A percentile compares a stretch with the other conserved stretches of the same genome.
These are phyloP conservation scores for Potentilla sterilis DNA, from an alignment of 306 rosid genomes.

Conservation along the genomic window DNA sequence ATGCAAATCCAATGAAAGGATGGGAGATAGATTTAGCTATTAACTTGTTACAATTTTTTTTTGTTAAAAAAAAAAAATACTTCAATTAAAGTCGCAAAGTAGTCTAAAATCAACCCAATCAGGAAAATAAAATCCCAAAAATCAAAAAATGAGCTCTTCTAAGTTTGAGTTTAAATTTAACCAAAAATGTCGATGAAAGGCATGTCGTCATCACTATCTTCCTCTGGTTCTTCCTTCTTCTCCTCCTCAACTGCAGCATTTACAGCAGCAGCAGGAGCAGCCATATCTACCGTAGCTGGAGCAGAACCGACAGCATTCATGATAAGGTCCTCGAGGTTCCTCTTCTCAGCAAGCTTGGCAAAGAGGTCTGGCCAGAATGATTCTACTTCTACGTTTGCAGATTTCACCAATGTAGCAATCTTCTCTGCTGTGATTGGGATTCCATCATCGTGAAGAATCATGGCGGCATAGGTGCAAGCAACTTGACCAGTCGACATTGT, in stretches of 20 bases:
- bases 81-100: not conserved
- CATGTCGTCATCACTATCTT: conserved; percentile 65
- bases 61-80: too few species aligned
- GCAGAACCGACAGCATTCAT: conserved; percentile 44
- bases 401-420: conserved; percentile 52
- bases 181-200: conserved; percentile 45
- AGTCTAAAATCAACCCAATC: not conserved
- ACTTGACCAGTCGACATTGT: conserved; percentile 42
- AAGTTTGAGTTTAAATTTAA: not conserved
- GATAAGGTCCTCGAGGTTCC: conserved; percentile 53
- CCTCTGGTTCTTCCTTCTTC: conserved; percentile 49
- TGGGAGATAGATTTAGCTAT: too few species aligned
- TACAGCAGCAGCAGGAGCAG: conserved; percentile 34
- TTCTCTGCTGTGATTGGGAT: conserved; percentile 67
- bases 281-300: conserved; percentile 38
- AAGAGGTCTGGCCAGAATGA: conserved; percentile 67
- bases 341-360: conserved; percentile 66
- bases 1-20: too few species aligned
- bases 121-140: not conserved
- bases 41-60: too few species aligned
- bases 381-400: conserved; percentile 53
- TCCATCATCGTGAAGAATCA: conserved; percentile 67
- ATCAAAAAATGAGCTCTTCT: not conserved
- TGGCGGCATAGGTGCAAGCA: conserved; percentile 51
- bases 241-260: conserved; percentile 47